Conservation (phyloP, 1,139 yeast genomes). For the Hyphopichia burtonii region DNA sequence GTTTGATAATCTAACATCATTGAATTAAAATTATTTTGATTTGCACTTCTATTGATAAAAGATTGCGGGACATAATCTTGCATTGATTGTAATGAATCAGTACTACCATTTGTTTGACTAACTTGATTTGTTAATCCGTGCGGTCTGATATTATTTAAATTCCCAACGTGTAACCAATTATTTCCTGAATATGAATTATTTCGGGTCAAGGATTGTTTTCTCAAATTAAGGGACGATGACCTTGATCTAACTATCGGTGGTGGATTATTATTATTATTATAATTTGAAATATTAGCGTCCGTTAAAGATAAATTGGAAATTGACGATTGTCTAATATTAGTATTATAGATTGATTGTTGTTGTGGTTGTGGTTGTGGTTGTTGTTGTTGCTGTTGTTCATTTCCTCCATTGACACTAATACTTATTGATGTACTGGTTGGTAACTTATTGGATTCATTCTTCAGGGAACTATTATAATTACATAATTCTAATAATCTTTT, state of each 20-base stretch:
- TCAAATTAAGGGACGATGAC: constrained; percentile 30
- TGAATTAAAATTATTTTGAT: constrained; percentile 20
- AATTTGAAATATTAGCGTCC: constrained; percentile 38
- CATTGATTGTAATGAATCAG: constrained; percentile 46
- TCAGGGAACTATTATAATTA: constrained; percentile 16
- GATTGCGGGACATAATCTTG: constrained; percentile 47
- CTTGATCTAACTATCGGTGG: constrained; percentile 16
- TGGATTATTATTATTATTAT: constrained; percentile 15
- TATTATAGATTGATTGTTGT: constrained; percentile 2
- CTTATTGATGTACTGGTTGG: constrained; percentile 31
- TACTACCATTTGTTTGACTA: constrained; percentile 16
- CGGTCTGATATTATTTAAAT: constrained; percentile 36
- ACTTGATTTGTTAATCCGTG: constrained; percentile 8
- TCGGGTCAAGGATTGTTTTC: constrained; percentile 47
- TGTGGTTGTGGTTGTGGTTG: neutral
- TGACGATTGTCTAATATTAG: constrained; percentile 31
- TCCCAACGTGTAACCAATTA: constrained; percentile 50
- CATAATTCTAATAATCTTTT: constrained; percentile 45
- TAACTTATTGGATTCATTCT: constrained; percentile 10
- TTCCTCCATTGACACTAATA: constrained; percentile 8
- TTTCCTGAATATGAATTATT: constrained; percentile 38
- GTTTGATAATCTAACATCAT: constrained; percentile 48
- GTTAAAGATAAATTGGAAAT: constrained; percentile 44
- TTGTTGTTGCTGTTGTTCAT: neutral
- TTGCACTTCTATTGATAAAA: constrained; percentile 33